Base-by-base conservation (phyloP, 2,329 filamentous ascomycete species). In the Penicillium sp. region DNA sequence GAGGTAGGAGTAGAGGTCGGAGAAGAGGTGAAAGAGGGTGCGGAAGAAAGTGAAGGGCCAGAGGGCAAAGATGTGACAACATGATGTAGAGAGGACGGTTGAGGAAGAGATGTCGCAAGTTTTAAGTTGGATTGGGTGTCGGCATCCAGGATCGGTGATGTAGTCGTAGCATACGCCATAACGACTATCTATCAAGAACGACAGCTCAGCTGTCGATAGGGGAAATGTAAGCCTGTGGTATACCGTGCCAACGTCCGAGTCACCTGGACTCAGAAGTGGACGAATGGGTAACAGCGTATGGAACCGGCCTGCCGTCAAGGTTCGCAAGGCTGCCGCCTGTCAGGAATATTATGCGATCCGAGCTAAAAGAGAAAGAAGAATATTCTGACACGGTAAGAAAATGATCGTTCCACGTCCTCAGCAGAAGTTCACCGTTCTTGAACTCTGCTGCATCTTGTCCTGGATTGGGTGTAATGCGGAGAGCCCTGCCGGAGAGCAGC, bases 371-470 rank as follows among this genome's bases (percentile, higher is more conserved):
- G 65, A 64, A 64, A 64, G 62, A 52, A 63, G 67, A 66, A 63
- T 68, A 67, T 66, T 70, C 65, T 65, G 69, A 67, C 64, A 68
- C 66, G 61, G 61, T 63, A 58, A 63, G 55, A 58, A 61, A 63
- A 50, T 64, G 59, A 70, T 68, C 64, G 61, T 70, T 69, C 71
- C 69, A 72, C 71, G 70, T 74, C 70, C 69, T 73, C 70, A 76
- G 69, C 68, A 71, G 70, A 70, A 70, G 68, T 70, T 66, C 66
- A 69, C 66, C 55, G 69, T 66, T 71, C 68, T 76, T 73, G 73
- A 72, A 74, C 69, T 73, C 70, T 76, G 75, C 75, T 76, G 75
- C 75, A 77, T 77, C 68, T 77, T 77, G 75, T 66, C 73, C 70
- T 69, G 68, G 66, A 64, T 71, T 64, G 66, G 67, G 72, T 73